Conservation (phyloP, 2,329 filamentous ascomycete species). For the Sclerotinia borealis region DNA sequence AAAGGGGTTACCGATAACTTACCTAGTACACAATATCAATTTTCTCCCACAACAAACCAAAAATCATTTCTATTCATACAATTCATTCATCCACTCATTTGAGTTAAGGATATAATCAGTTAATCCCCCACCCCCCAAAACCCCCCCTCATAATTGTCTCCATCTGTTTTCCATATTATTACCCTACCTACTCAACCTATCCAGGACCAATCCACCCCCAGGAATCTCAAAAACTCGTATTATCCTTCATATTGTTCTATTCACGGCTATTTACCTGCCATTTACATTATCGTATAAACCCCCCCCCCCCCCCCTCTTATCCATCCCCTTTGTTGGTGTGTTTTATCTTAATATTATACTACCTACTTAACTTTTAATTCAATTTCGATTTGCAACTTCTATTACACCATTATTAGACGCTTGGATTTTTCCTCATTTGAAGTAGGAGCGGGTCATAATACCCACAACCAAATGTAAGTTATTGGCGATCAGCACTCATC, state of each 20-base stretch:
- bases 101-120: too few relatives aligned
- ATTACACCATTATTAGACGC: neutral
- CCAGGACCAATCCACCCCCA: neutral
- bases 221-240: neutral
- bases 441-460: constrained; percentile 13
- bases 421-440: constrained; percentile 10
- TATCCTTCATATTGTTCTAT: neutral
- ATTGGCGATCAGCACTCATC: neutral
- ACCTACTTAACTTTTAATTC: neutral
- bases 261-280: neutral
- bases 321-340: neutral
- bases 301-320: too few relatives aligned
- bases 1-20: too few relatives aligned
- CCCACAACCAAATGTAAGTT: constrained; percentile 13
- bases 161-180: too few relatives aligned
- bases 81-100: too few relatives aligned
- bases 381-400: constrained; percentile 2
- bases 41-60: too few relatives aligned
- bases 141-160: too few relatives aligned
- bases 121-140: too few relatives aligned
- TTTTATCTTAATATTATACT: neutral
- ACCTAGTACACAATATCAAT: too few relatives aligned
- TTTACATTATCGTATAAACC: neutral
- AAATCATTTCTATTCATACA: too few relatives aligned
- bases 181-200: too few relatives aligned